Evolutionary conservation across 2,329 filamentous ascomycete species (phyloP).

Genomic region (Calonectria honghensis): DNA sequence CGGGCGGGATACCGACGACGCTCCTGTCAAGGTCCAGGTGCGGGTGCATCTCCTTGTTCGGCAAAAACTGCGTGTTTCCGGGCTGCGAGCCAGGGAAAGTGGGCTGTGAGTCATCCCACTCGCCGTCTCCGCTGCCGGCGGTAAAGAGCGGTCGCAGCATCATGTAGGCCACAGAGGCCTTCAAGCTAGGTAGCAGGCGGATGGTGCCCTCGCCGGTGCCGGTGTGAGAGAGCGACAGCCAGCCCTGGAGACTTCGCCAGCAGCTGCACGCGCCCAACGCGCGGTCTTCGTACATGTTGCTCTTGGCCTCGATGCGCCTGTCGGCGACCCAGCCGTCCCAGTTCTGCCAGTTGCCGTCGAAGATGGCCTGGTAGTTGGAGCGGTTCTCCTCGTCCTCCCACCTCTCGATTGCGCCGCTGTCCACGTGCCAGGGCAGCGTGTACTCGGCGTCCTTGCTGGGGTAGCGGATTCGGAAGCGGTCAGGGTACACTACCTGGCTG

Average conservation of each 20-base stretch:
- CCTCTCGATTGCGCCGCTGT: conserved; percentile 81
- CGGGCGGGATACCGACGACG: conserved; percentile 79
- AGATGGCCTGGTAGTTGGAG: conserved; percentile 78
- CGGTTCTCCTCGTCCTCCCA: conserved; percentile 81
- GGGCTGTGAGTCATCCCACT: conserved; percentile 57
- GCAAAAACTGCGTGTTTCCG: conserved; percentile 81
- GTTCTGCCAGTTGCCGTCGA: conserved; percentile 83
- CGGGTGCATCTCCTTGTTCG: conserved; percentile 60
- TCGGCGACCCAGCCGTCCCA: conserved; percentile 86
- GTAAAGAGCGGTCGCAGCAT: conserved; percentile 87
- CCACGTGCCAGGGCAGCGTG: conserved; percentile 79
- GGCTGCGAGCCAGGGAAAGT: conserved; percentile 79
- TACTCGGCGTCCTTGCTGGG: conserved; percentile 54
- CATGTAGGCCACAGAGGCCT: conserved; percentile 82
- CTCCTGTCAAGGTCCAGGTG: conserved; percentile 68
- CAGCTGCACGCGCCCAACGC: conserved; percentile 24
- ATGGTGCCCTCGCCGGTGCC: conserved; percentile 84
- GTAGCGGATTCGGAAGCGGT: conserved; percentile 77
- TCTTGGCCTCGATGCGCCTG: conserved; percentile 77
- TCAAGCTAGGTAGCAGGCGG: conserved; percentile 83
- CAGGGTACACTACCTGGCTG: conserved; percentile 59
- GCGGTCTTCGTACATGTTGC: conserved; percentile 76
- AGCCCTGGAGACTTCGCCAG: conserved; percentile 90
- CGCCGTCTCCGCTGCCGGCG: conserved; percentile 57
- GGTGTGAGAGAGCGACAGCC: conserved; percentile 82